A percentile compares a stretch with the other conserved stretches of the same genome.
These are phyloP conservation scores for Fraxinus pennsylvanica DNA, from an alignment of 257 asterid species.

Conservation along the genomic window DNA sequence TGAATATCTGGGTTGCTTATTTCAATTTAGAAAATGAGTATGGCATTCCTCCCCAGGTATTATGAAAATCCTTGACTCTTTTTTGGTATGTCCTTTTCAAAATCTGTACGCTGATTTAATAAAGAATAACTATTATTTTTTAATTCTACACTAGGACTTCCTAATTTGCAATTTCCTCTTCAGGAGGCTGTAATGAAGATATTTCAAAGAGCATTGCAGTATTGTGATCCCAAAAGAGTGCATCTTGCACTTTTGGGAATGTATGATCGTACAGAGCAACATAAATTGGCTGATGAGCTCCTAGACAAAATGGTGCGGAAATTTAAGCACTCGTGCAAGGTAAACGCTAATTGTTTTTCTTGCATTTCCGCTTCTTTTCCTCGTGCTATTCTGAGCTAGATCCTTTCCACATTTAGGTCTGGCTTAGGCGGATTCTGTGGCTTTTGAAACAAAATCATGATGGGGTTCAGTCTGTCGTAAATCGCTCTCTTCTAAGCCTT, in stretches of 20 bases:
- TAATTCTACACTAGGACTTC: background rate
- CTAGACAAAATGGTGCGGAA: constrained; percentile 78
- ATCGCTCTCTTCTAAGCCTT: constrained; percentile 72
- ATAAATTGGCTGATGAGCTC: constrained; percentile 64
- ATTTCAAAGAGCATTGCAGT: constrained; percentile 82
- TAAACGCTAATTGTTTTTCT: constrained; percentile 24
- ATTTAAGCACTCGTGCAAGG: constrained; percentile 89
- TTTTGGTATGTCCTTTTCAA: constrained; percentile 5
- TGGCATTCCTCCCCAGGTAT: constrained; percentile 94
- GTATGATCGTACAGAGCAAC: constrained; percentile 81
- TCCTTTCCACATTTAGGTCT: constrained; percentile 51
- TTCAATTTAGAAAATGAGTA: constrained; percentile 87
- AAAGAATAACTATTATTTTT: background rate
- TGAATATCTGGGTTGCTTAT: constrained; percentile 89
- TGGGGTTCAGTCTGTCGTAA: constrained; percentile 60
- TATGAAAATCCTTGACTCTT: constrained; percentile 2
- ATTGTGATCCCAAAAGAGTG: constrained; percentile 83
- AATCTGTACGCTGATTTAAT: constrained; percentile 3
- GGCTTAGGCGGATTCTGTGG: constrained; percentile 65
- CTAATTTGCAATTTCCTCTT: constrained; percentile 18
- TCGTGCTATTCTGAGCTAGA: background rate
- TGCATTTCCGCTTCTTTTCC: background rate
- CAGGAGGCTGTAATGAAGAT: constrained; percentile 80
- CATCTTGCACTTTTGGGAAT: constrained; percentile 75
- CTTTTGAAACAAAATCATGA: constrained; percentile 58